Evolutionary conservation across 1,284 basidiomycete species (phyloP).

Genomic region (Ustilago xerochloae): DNA sequence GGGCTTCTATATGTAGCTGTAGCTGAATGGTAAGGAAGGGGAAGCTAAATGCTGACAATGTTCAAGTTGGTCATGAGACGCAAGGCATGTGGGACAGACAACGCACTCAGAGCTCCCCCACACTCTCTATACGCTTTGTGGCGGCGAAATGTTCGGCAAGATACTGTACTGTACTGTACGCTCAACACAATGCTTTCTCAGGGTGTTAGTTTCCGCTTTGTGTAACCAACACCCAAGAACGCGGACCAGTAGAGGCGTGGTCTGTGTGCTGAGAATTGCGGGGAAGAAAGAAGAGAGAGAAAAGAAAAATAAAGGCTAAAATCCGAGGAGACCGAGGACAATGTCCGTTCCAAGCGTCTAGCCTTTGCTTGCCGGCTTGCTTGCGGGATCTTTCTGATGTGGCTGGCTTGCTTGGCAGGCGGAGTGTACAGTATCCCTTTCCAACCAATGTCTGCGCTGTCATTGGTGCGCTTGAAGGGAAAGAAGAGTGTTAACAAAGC

Average conservation of each 20-base stretch:
- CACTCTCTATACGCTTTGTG: too few relatives aligned
- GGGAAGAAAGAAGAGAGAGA: constrained; percentile 6
- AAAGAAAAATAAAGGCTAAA: constrained; percentile 14
- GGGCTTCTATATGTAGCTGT: not conserved
- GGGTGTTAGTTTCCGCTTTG: too few relatives aligned
- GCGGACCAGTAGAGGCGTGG: too few relatives aligned
- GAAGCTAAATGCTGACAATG: constrained; percentile 2
- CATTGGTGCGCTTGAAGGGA: constrained; percentile 4
- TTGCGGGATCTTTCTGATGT: not conserved
- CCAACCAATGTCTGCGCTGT: constrained; percentile 9
- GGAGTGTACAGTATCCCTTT: too few relatives aligned
- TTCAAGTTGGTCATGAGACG: not conserved
- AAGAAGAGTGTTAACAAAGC: not conserved
- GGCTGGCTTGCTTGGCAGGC: not conserved
- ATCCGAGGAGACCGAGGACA: constrained; percentile 37
- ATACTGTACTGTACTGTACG: too few relatives aligned
- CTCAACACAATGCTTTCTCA: too few relatives aligned
- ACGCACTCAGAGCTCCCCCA: not conserved
- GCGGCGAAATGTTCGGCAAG: too few relatives aligned
- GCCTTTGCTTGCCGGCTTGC: not conserved
- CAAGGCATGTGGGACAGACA: not conserved
- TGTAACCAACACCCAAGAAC: too few relatives aligned
- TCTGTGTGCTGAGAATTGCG: constrained; percentile 11
- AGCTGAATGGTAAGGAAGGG: not conserved
- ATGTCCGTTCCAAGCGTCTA: constrained; percentile 10